Percentiles rank a stretch among this genome's conserved stretches.
Evolutionary conservation across 2,329 filamentous ascomycete species (phyloP).

Genomic region (Coleophoma crateriformis): DNA sequence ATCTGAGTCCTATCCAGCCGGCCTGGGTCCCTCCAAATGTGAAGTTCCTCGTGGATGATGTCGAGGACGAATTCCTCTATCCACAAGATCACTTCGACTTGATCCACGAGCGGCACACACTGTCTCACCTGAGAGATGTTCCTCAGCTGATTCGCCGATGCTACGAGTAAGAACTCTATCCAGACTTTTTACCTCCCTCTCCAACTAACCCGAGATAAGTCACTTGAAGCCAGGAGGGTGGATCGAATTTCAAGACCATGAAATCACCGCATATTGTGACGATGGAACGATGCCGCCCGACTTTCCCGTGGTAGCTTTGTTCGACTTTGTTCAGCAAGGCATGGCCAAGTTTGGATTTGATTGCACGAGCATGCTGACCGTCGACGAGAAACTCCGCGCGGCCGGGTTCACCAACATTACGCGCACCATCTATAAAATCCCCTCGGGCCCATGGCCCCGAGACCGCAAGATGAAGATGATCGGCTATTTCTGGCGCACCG

Average conservation of each 20-base stretch:
- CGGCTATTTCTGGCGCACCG: constrained; percentile 23
- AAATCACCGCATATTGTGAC: constrained; percentile 3
- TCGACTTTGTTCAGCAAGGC: constrained; percentile 1
- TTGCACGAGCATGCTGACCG: neutral
- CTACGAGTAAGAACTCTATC: neutral
- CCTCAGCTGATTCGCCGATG: constrained; percentile 19
- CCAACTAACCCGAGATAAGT: neutral
- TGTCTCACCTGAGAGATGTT: constrained; percentile 50
- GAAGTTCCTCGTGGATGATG: constrained; percentile 44
- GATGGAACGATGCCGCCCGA: constrained; percentile 6
- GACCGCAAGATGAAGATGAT: constrained; percentile 44
- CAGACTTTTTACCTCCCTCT: too few species aligned
- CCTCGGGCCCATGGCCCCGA: constrained; percentile 44
- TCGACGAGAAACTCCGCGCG: constrained; percentile 26
- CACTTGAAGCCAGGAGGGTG: constrained; percentile 11
- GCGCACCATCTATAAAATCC: constrained; percentile 41
- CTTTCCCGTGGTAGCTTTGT: neutral
- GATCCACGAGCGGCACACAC: constrained; percentile 42
- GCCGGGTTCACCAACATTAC: constrained; percentile 47
- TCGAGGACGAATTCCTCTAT: constrained; percentile 40
- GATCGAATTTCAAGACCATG: constrained; percentile 9
- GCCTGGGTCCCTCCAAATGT: constrained; percentile 36
- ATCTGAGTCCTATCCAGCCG: constrained; percentile 20
- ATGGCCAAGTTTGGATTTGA: constrained; percentile 6
- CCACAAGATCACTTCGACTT: constrained; percentile 42